phyloP scores from a whole-genome alignment of 1,284 basidiomycete genomes.

The Heterobasidion irregulare region DNA sequence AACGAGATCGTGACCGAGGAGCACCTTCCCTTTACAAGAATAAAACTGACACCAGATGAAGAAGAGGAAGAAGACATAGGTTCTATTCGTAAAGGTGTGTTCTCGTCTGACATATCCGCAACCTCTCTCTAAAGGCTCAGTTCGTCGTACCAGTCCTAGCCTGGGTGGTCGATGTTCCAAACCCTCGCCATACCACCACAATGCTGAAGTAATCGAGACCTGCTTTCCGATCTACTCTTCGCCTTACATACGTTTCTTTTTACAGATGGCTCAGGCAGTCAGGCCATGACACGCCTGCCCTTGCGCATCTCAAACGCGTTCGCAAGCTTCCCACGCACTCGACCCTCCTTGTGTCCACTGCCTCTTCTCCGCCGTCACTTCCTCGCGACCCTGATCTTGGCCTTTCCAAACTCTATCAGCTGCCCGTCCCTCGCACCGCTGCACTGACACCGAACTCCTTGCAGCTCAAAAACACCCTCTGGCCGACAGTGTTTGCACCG shows the following conservation, averaged over 20 bases:
- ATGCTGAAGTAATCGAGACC: conserved; percentile 52
- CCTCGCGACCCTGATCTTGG: conserved; percentile 25
- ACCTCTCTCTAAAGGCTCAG: not conserved
- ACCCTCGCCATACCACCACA: conserved; percentile 50
- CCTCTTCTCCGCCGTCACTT: conserved; percentile 18
- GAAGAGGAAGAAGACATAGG: conserved; percentile 53
- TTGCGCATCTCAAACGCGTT: conserved; percentile 78
- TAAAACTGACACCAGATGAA: conserved; percentile 43
- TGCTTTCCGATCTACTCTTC: not conserved
- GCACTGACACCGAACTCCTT: conserved; percentile 70
- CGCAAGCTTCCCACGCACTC: conserved; percentile 40
- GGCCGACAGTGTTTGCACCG: conserved; percentile 80
- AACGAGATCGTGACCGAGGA: conserved; percentile 43
- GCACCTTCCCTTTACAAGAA: conserved; percentile 53
- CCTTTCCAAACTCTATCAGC: conserved; percentile 41
- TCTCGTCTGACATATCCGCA: not conserved
- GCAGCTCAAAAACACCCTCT: conserved; percentile 55
- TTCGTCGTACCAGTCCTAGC: conserved; percentile 42
- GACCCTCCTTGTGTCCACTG: conserved; percentile 45
- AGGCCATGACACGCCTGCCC: conserved; percentile 48
- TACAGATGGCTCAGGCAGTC: conserved; percentile 57
- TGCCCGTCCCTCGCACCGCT: conserved; percentile 60
- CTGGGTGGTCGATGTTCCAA: conserved; percentile 83
- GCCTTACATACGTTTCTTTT: conserved; percentile 1
- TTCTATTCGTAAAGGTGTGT: conserved; percentile 48